These are phyloP conservation scores for Diaporthe amygdali DNA, from an alignment of 2,329 filamentous ascomycete species.

Conservation along the genomic window DNA sequence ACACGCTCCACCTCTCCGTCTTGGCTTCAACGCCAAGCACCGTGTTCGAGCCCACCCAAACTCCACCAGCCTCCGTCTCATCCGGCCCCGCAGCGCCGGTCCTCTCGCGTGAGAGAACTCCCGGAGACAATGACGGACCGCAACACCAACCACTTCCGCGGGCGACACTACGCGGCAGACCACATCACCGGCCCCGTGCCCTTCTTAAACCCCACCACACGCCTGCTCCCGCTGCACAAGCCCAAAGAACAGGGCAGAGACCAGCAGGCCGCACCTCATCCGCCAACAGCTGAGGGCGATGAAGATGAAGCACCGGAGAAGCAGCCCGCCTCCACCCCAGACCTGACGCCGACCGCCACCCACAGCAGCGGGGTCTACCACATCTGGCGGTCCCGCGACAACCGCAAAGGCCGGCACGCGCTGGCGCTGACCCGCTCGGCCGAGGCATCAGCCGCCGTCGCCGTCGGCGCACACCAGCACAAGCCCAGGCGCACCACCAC, in stretches of 20 bases:
- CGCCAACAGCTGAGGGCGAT: background rate
- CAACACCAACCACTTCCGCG: slow-evolving; percentile 18
- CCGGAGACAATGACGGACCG: slow-evolving; percentile 19
- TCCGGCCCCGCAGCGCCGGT: background rate
- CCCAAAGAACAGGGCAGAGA: background rate
- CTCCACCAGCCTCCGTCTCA: background rate
- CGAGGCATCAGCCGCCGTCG: background rate
- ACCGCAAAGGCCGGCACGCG: slow-evolving; percentile 47
- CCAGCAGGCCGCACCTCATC: background rate
- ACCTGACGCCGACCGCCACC: background rate
- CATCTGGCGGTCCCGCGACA: slow-evolving; percentile 49
- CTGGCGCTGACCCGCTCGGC: slow-evolving; percentile 31
- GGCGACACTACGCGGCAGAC: slow-evolving; percentile 24
- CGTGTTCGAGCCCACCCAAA: background rate
- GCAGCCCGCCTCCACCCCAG: background rate
- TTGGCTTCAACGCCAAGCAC: slow-evolving; percentile 17
- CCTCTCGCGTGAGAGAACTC: background rate
- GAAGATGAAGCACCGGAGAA: background rate
- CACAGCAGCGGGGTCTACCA: slow-evolving; percentile 32
- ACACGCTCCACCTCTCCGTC: background rate
- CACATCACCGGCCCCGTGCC: slow-evolving; percentile 28
- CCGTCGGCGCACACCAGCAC: background rate
- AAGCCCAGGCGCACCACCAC: slow-evolving; percentile 32
- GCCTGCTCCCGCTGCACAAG: slow-evolving; percentile 20
- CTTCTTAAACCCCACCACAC: slow-evolving; percentile 33